phyloP scores from a whole-genome alignment of 1,284 basidiomycete species.

The Cryptococcus jaspeensis region DNA sequence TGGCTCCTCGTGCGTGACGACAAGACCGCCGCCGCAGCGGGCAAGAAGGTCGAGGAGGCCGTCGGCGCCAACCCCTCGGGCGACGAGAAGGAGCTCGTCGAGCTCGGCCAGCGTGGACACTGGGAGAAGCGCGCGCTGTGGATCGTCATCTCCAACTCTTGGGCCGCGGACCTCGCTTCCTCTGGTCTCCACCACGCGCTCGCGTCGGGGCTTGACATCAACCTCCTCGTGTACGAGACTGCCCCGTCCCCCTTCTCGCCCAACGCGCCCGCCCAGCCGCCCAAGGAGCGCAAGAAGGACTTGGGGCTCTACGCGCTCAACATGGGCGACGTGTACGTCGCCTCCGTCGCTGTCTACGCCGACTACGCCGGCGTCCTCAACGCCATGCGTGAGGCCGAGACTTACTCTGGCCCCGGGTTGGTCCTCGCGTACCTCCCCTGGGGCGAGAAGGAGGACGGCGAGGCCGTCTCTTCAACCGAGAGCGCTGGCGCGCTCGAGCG shows the following conservation, averaged over 20 bases:
- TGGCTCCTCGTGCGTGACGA: constrained; percentile 74
- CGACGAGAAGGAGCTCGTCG: constrained; percentile 56
- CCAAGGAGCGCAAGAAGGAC: constrained; percentile 73
- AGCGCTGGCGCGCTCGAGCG: constrained; percentile 76
- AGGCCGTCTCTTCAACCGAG: constrained; percentile 46
- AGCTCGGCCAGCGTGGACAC: constrained; percentile 61
- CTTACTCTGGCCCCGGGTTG: constrained; percentile 84
- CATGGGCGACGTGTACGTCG: constrained; percentile 94
- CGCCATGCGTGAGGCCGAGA: constrained; percentile 86
- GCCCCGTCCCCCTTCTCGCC: constrained; percentile 72
- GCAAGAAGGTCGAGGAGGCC: constrained; percentile 60
- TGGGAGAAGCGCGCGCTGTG: constrained; percentile 73
- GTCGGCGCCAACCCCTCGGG: constrained; percentile 49
- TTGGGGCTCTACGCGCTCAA: constrained; percentile 98
- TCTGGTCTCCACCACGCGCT: constrained; percentile 94
- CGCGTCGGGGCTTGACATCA: constrained; percentile 85
- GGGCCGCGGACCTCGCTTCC: constrained; percentile 96
- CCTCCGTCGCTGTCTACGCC: constrained; percentile 90
- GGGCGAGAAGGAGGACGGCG: constrained; percentile 58
- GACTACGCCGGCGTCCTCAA: constrained; percentile 95
- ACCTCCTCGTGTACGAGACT: constrained; percentile 94
- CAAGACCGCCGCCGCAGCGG: constrained; percentile 60
- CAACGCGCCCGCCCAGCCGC: constrained; percentile 33
- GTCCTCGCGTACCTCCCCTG: constrained; percentile 95
- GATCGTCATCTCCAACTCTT: constrained; percentile 97